Evolutionary conservation across 495 filamentous ascomycete species (phyloP), one percentile per base, ranked within the genome.

Genomic region (Aspergillus sparsus): DNA sequence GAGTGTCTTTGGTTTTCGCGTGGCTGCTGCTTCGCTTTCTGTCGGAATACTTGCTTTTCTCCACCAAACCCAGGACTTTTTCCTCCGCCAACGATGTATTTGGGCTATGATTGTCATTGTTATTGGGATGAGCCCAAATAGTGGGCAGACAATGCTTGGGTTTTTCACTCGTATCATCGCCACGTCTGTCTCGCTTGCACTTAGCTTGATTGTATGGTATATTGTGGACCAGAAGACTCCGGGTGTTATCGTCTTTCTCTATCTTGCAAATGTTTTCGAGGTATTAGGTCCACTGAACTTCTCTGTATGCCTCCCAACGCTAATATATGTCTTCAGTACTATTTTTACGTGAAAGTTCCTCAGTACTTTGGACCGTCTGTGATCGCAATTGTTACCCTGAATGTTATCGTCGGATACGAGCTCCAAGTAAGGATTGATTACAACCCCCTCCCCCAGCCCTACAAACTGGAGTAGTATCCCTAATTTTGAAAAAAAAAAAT

Each of bases 91-190:
- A 64, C 77, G 89, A 62, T 75, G 89, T 7, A 84, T 92, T 7
- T 92, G 89, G 89, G 85, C 87, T 0, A 84, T 91, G 84, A 89
- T 92, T 62, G 84, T 89, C 46, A 83, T 89, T n/a, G 78, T 83
- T 15, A 85, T 88, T 61, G 86, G 83, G 5, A 86, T 80, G 75
- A 78, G 71, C 6, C 73, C 75, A 5, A 84, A 82, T 12, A 82
- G 86, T 53, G 87, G 87, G 15, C 83, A 86, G 62, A 85, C 83
- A 15, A 74, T 89, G 57, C 88, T 88, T 57, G 85, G 83, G 6
- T 91, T 92, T 65, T 58, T 89, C 2, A 82, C 86, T 33, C 77
- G 89, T 18, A 78, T 91, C 31, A 61, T 76, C 1, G 89, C 88
- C 9, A 92, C 73, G 4, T 68, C 80, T 21, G 55, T 88, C 1